Percentiles rank a stretch among this genome's conserved stretches.
phyloP scores from a whole-genome alignment of 2,329 filamentous ascomycete genomes.

The Cladosporium cucumerinum region DNA sequence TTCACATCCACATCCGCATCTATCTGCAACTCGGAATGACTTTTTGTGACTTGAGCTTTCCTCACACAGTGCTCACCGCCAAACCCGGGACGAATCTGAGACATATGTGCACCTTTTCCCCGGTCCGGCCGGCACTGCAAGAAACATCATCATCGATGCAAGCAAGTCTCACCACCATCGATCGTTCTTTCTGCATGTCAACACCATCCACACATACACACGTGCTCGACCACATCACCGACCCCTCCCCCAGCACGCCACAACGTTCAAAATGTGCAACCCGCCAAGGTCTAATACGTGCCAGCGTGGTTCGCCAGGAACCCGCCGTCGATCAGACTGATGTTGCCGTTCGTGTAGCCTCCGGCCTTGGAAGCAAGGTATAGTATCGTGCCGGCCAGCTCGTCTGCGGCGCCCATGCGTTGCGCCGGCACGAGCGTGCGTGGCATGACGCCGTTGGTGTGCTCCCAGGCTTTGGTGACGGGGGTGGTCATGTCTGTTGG shows the following conservation, averaged over 20 bases:
- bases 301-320: conserved; percentile 34
- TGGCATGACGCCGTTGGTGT: conserved; percentile 31
- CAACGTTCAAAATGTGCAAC: not conserved
- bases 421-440: conserved; percentile 29
- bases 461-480: conserved; percentile 35
- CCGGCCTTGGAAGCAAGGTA: conserved; percentile 52
- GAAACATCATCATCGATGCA: not conserved
- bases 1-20: not conserved
- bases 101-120: not conserved
- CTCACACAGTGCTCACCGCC: not conserved
- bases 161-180: not conserved
- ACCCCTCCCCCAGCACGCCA: not conserved
- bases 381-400: conserved; percentile 49
- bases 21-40: not conserved
- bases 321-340: conserved; percentile 49
- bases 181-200: not conserved
- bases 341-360: conserved; percentile 53
- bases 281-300: conserved; percentile 15
- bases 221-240: not conserved
- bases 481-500: conserved; percentile 46
- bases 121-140: not conserved
- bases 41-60: not conserved
- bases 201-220: not conserved
- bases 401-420: conserved; percentile 38
- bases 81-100: not conserved